Conservation (phyloP, 352 stramenopile species). For the Globisporangium carolinianum region DNA sequence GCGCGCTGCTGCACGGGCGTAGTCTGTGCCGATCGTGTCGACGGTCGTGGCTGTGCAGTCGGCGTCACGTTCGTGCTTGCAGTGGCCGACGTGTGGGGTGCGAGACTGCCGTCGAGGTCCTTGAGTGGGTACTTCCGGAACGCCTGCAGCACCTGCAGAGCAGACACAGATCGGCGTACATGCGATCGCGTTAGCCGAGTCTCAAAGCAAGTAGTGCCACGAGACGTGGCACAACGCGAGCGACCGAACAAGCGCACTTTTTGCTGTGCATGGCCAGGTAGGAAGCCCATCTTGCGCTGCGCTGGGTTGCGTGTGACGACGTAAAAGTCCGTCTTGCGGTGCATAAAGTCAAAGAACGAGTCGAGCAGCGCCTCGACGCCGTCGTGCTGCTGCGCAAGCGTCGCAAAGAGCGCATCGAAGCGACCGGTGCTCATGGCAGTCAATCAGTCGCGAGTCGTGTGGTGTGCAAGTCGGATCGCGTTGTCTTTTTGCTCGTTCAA, state of each 20-base stretch:
- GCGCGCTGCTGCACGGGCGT: not conserved
- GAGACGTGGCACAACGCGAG: too few relatives aligned
- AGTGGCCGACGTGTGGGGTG: not conserved
- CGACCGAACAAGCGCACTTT: constrained; percentile 17
- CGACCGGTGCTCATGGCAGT: constrained; percentile 25
- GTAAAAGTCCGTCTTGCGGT: constrained; percentile 98
- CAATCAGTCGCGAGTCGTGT: too few relatives aligned
- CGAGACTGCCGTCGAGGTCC: constrained; percentile 26
- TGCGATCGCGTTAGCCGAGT: too few relatives aligned
- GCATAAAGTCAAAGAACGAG: constrained; percentile 96
- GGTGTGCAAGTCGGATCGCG: too few relatives aligned
- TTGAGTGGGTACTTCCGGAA: constrained; percentile 68
- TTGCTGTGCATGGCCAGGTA: constrained; percentile 49
- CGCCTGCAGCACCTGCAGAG: constrained; percentile 35
- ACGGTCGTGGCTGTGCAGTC: not conserved
- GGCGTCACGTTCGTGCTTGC: not conserved
- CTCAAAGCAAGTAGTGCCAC: too few relatives aligned
- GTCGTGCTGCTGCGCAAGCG: constrained; percentile 91
- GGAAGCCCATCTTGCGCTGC: constrained; percentile 52
- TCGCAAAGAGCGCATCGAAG: constrained; percentile 86
- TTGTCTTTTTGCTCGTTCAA: not conserved
- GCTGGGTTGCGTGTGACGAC: constrained; percentile 46
- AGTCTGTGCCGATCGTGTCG: not conserved
- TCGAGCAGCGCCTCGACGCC: constrained; percentile 96
- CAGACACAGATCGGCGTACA: not conserved